phyloP scores from a whole-genome alignment of 306 rosid genomes.

The Dryas alaskensis region DNA sequence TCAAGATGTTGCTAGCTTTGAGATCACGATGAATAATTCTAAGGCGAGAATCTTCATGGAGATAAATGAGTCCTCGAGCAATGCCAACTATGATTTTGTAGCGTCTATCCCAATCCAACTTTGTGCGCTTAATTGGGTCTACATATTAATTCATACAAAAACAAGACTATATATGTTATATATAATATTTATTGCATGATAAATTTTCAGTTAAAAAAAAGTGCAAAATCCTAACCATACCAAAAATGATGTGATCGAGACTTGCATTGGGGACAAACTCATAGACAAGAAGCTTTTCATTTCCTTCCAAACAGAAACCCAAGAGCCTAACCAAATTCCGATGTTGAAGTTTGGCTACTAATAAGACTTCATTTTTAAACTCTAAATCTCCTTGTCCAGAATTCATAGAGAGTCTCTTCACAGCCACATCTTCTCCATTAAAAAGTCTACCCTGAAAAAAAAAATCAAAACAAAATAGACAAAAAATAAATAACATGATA shows the following conservation, averaged over 20 bases:
- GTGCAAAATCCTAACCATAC: background rate
- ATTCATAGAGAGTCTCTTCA: background rate
- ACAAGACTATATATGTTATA: background rate
- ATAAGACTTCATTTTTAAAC: constrained; percentile 4
- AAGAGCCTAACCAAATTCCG: constrained; percentile 9
- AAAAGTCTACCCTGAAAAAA: background rate
- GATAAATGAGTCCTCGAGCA: background rate
- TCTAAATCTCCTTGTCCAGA: constrained; percentile 11
- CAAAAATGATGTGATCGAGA: constrained; percentile 14
- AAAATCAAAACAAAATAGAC: background rate
- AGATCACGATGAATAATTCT: constrained; percentile 10
- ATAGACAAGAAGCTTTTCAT: constrained; percentile 6
- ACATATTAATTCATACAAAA: background rate
- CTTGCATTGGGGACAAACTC: constrained; percentile 10
- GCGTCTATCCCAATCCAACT: background rate
- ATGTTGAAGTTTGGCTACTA: constrained; percentile 4
- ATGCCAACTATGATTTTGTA: background rate
- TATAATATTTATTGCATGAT: background rate
- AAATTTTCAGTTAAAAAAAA: background rate
- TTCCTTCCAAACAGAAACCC: constrained; percentile 3
- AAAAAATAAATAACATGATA: background rate
- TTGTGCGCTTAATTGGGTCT: background rate
- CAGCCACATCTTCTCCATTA: constrained; percentile 3
- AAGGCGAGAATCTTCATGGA: constrained; percentile 6
- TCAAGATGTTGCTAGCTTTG: constrained; percentile 4